Base-by-base conservation (phyloP, 192 early-diverging fungal species). In the Oehlia diaphana region DNA sequence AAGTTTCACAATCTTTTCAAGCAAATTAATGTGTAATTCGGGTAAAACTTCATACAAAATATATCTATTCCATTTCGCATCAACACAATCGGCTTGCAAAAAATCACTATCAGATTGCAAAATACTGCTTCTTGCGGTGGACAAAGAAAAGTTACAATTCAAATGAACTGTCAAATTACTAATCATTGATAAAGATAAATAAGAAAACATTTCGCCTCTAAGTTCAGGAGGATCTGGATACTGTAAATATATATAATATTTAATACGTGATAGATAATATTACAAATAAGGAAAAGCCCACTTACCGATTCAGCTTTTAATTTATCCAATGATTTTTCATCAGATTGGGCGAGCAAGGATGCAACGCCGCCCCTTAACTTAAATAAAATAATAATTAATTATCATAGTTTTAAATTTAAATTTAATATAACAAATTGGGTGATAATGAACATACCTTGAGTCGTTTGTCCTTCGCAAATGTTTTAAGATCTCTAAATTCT, bases 91-190 rank as follows among this genome's bases (percentile, higher is more conserved):
- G 1, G 49, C 44, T 35, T 73, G 9, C 2, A 33, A 19, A 2
- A 33, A 68, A 23, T 73, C 33, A 37, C 0, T 44, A 7, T 42
- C 49, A 13, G 71, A 31, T 6, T 61, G 14, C n/a, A 74, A 23
- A 58, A 84, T 44, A 8, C n/a, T 66, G 35, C 79, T 79, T 23
- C 84, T 74, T 49, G 79, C 79, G 3, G 78, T 83, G 2, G 77
- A 78, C 42, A 85, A 21, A 4, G 68, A 85, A 75, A 85, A 86
- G 1, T 14, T 69, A 2, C 84, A 84, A 72, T 86, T 85, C 26
- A 85, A 33, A 16, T 86, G 82, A 14, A 86, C 84, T 9, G 61
- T 58, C 6, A 86, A 13, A 14, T 44, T 62, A 2, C 82, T 83
- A 6, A 2, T 3, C 12, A 86, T 81, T 14, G 84, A 44, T 1